Percentiles rank a stretch among this genome's conserved stretches.
These are phyloP conservation scores for Stagonosporopsis chrysanthemi DNA, from an alignment of 2,329 filamentous ascomycete species.

Conservation along the genomic window DNA sequence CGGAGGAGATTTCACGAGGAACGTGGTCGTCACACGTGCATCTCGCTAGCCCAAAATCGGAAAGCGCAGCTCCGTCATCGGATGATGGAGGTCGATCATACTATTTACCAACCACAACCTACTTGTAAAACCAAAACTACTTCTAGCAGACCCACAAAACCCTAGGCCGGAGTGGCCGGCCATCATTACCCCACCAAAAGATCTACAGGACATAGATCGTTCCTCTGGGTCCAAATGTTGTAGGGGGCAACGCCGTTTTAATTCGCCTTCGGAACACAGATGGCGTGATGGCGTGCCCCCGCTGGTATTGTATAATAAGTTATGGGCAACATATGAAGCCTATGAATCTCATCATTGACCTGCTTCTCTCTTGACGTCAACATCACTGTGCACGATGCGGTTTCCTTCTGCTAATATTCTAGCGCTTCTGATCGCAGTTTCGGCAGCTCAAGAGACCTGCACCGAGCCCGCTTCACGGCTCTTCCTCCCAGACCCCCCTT, in stretches of 20 bases:
- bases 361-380: no score
- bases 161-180: not conserved
- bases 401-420: not conserved
- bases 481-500: constrained; percentile 64
- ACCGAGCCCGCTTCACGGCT: constrained; percentile 37
- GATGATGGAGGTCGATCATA: constrained; percentile 1
- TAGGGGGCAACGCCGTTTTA: not conserved
- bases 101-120: not conserved
- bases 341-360: not conserved
- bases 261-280: not conserved
- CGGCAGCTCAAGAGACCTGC: constrained; percentile 17
- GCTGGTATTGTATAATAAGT: not conserved
- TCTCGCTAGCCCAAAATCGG: not conserved
- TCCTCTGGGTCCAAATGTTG: not conserved
- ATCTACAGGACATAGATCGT: not conserved
- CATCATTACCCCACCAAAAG: constrained; percentile 1
- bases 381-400: not conserved
- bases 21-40: not conserved
- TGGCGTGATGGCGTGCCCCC: not conserved
- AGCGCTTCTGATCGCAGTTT: constrained; percentile 8
- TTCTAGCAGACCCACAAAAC: constrained; percentile 5
- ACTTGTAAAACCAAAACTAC: not conserved
- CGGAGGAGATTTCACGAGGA: not conserved
- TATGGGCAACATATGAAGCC: not conserved
- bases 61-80: constrained; percentile 1